Percentiles rank a stretch among this genome's conserved stretches.
phyloP scores from a whole-genome alignment of 169 alveolate genomes.

The Babesia divergens region DNA sequence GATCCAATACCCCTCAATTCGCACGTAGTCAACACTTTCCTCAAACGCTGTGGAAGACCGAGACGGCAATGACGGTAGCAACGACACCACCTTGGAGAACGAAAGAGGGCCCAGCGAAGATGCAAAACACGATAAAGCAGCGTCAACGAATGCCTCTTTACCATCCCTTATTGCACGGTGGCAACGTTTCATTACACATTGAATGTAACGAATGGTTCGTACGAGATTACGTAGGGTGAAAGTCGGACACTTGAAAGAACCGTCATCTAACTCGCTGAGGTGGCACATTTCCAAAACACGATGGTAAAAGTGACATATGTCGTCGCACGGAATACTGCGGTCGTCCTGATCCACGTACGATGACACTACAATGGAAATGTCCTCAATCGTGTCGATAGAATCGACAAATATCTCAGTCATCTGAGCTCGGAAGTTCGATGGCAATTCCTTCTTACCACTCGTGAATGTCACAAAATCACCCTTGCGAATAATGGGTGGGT shows the following conservation, averaged over 20 bases:
- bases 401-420: conserved; percentile 95
- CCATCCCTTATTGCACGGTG: conserved; percentile 33
- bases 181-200: conserved; percentile 22
- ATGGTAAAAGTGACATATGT: conserved; percentile 64
- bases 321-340: conserved; percentile 37
- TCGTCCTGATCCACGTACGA: conserved; percentile 47
- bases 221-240: conserved; percentile 61
- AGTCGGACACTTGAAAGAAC: conserved; percentile 44
- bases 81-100: conserved; percentile 10
- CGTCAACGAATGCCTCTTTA: conserved; percentile 34
- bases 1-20: conserved; percentile 58
- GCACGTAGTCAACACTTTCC: conserved; percentile 29
- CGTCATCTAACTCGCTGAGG: conserved; percentile 44
- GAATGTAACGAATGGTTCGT: conserved; percentile 36
- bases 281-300: conserved; percentile 20
- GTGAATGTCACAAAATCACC: conserved; percentile 77
- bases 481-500: conserved; percentile 88
- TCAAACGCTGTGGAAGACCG: background rate
- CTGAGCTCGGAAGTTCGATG: conserved; percentile 87
- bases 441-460: conserved; percentile 95
- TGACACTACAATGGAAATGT: conserved; percentile 59
- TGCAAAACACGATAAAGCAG: conserved; percentile 27
- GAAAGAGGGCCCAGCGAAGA: conserved; percentile 56
- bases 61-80: conserved; percentile 17
- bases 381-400: conserved; percentile 78